Evolutionary conservation across 352 stramenopile species (phyloP).

Genomic region (Phytopythium vexans): DNA sequence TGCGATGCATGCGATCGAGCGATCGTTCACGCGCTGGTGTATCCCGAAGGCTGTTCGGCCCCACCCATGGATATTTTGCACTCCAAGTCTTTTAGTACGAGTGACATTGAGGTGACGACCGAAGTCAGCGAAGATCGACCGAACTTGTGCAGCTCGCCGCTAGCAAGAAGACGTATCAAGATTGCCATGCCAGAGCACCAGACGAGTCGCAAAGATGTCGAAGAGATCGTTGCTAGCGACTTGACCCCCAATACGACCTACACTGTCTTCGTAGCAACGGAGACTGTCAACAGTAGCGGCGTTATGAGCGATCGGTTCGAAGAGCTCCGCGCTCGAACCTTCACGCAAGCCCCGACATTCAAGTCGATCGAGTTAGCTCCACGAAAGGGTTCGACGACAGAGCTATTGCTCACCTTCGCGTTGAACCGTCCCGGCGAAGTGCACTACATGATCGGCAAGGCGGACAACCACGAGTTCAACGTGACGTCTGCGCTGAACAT

Average conservation of each 20-base stretch:
- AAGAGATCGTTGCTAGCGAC: constrained; percentile 30
- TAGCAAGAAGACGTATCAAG: constrained; percentile 29
- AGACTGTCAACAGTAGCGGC: constrained; percentile 47
- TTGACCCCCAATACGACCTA: constrained; percentile 52
- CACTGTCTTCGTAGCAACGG: constrained; percentile 42
- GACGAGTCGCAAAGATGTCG: constrained; percentile 29
- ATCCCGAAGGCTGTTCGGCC: constrained; percentile 26
- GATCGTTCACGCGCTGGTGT: constrained; percentile 53
- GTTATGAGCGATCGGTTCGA: constrained; percentile 55
- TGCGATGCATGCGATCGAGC: constrained; percentile 46
- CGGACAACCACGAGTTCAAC: constrained; percentile 60
- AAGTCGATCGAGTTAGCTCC: constrained; percentile 36
- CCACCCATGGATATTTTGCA: constrained; percentile 12
- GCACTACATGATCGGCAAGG: constrained; percentile 65
- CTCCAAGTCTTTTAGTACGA: background rate
- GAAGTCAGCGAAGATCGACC: background rate
- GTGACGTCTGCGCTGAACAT: constrained; percentile 75
- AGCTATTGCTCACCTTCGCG: constrained; percentile 53
- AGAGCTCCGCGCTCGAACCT: constrained; percentile 33
- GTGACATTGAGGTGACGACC: constrained; percentile 6
- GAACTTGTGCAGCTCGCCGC: constrained; percentile 9
- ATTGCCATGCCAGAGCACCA: constrained; percentile 30
- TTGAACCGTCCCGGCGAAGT: constrained; percentile 62
- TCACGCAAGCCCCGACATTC: constrained; percentile 43
- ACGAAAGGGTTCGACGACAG: constrained; percentile 70